Evolutionary conservation across 1,284 basidiomycete species (phyloP).

Genomic region (Lentinula novae-zelandiae): DNA sequence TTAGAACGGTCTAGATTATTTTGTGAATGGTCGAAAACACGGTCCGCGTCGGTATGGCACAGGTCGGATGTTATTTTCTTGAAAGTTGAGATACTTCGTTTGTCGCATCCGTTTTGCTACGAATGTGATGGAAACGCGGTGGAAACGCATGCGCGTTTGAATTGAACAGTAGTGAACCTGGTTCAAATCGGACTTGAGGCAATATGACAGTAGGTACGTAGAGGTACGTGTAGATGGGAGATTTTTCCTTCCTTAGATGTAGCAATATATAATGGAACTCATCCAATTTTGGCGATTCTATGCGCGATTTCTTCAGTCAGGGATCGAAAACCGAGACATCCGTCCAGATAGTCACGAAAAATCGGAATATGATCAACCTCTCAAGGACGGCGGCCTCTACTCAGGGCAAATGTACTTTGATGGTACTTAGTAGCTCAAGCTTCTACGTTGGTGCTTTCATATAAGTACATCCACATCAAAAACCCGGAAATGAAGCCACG

Average conservation of each 20-base stretch:
- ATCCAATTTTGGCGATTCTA: neutral
- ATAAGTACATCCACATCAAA: neutral
- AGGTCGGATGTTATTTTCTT: neutral
- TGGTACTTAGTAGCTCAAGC: neutral
- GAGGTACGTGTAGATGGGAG: neutral
- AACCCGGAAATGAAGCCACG: slow-evolving; percentile 8
- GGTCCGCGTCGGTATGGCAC: neutral
- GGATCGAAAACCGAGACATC: neutral
- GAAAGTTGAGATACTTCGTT: neutral
- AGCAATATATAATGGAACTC: neutral
- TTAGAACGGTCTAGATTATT: neutral
- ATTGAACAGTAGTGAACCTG: neutral
- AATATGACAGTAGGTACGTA: neutral
- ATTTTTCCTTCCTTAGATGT: neutral
- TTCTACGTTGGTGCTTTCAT: neutral
- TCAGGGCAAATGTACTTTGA: neutral
- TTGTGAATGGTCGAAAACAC: neutral
- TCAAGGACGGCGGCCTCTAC: neutral
- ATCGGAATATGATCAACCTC: neutral
- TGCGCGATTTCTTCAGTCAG: neutral
- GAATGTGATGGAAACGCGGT: neutral
- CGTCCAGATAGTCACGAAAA: neutral
- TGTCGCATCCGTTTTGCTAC: neutral
- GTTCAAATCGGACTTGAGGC: neutral
- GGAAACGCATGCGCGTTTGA: neutral